phyloP scores from a whole-genome alignment of 2,329 filamentous ascomycete genomes.

The Penicillium capsulatum region DNA sequence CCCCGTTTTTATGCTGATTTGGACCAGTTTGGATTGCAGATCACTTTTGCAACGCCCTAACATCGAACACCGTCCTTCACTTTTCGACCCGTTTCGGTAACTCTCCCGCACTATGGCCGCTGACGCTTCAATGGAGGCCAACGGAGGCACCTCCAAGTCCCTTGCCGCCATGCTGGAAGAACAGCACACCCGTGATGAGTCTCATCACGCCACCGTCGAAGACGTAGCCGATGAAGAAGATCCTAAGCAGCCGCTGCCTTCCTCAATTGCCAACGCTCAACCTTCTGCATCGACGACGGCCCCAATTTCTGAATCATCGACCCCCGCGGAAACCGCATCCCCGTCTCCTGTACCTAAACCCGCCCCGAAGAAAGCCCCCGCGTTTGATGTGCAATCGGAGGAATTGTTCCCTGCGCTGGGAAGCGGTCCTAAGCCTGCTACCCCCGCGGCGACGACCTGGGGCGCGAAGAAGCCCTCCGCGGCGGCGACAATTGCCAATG shows the following conservation, averaged over 20 bases:
- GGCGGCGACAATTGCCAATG: slow-evolving; percentile 41
- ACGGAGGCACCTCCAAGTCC: slow-evolving; percentile 39
- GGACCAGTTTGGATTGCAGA: slow-evolving; percentile 16
- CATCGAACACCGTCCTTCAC: background rate
- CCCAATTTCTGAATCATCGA: slow-evolving; percentile 18
- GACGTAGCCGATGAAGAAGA: slow-evolving; percentile 78
- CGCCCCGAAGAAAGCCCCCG: slow-evolving; percentile 38
- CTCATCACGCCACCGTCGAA: slow-evolving; percentile 67
- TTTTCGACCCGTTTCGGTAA: no score
- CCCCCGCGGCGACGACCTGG: slow-evolving; percentile 69
- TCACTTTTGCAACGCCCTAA: slow-evolving; percentile 10
- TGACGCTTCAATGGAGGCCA: slow-evolving; percentile 31
- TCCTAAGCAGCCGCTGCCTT: slow-evolving; percentile 54
- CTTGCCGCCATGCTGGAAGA: slow-evolving; percentile 53
- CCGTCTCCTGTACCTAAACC: slow-evolving; percentile 41
- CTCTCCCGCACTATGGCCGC: slow-evolving; percentile 37
- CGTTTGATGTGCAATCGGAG: slow-evolving; percentile 78
- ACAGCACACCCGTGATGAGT: slow-evolving; percentile 50
- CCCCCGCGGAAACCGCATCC: slow-evolving; percentile 30
- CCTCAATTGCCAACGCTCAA: slow-evolving; percentile 37
- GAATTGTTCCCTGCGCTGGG: slow-evolving; percentile 94
- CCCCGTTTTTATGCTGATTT: slow-evolving; percentile 21
- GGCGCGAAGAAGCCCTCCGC: slow-evolving; percentile 57
- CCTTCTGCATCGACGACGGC: slow-evolving; percentile 20
- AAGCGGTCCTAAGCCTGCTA: slow-evolving; percentile 59